Conservation (phyloP, 202 grass and related monocot genomes). For the Eragrostis tef region DNA sequence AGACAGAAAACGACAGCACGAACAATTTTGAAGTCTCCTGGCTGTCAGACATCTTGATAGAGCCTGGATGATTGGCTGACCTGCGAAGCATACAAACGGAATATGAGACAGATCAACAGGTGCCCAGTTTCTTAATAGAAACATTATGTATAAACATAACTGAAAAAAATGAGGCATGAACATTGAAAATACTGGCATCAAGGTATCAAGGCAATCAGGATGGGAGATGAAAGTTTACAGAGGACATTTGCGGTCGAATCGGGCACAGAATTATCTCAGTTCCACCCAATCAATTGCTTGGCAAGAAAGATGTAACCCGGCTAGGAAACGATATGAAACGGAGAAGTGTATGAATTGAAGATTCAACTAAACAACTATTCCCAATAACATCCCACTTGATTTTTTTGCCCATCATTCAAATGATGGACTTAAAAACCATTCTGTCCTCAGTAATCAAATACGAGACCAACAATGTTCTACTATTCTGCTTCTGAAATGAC, state of each 20-base stretch:
- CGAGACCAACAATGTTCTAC: background rate
- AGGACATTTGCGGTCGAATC: background rate
- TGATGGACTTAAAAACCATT: background rate
- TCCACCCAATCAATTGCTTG: background rate
- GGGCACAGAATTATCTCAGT: background rate
- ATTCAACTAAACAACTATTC: background rate
- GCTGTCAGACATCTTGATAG: background rate
- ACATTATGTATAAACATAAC: background rate
- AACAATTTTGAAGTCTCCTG: background rate
- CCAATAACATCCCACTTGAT: background rate
- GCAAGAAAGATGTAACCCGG: background rate
- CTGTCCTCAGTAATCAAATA: slow-evolving; percentile 2
- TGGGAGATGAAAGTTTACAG: background rate
- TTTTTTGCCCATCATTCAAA: background rate
- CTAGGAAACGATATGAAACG: background rate
- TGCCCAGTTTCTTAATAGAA: background rate
- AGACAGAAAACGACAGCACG: too few species aligned
- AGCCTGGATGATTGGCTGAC: slow-evolving; percentile 27
- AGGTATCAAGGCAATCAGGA: background rate
- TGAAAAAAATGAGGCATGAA: background rate
- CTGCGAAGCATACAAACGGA: slow-evolving; percentile 20
- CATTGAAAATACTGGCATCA: slow-evolving; percentile 11
- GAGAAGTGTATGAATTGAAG: background rate
- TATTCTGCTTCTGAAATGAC: background rate
- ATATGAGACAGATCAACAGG: slow-evolving; percentile 1